phyloP scores from a whole-genome alignment of 768 basidiomycete species.

The Rhizopogon sp. region DNA sequence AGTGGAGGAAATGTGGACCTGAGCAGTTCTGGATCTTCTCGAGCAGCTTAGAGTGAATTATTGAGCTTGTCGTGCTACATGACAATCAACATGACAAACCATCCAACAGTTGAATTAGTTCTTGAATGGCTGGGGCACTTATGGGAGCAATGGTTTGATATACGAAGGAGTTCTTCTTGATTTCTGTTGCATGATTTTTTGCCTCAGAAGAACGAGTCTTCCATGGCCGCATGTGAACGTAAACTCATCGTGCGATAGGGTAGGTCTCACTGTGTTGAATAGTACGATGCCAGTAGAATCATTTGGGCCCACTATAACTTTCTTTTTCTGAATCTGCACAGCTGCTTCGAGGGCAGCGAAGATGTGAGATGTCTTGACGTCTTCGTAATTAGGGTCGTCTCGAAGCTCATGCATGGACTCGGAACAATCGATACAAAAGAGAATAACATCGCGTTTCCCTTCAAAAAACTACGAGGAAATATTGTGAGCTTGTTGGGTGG shows the following conservation, averaged over 20 bases:
- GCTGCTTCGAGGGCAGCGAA: constrained; percentile 78
- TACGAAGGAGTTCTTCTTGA: constrained; percentile 65
- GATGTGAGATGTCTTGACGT: constrained; percentile 68
- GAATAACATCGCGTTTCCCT: constrained; percentile 75
- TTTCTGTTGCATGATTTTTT: constrained; percentile 44
- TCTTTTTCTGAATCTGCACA: constrained; percentile 83
- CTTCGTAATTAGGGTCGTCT: constrained; percentile 62
- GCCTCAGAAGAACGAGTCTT: constrained; percentile 22
- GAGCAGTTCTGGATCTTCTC: constrained; percentile 57
- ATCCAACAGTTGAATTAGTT: constrained; percentile 72
- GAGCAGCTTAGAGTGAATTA: constrained; percentile 42
- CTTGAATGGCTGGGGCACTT: constrained; percentile 77
- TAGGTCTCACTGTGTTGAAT: constrained; percentile 79
- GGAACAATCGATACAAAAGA: constrained; percentile 97
- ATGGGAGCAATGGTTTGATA: constrained; percentile 76
- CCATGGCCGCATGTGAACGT: neutral
- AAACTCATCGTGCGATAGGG: neutral
- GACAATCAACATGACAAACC: constrained; percentile 38
- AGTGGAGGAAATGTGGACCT: constrained; percentile 61
- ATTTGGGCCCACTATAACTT: constrained; percentile 83
- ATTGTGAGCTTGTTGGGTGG: neutral
- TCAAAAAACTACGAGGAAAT: constrained; percentile 49
- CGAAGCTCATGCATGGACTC: constrained; percentile 77
- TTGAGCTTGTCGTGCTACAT: neutral
- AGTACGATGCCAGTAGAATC: constrained; percentile 88